Evolutionary conservation across 352 stramenopile genomes (phyloP).

Genomic region (Pilasporangium apinafurcum): DNA sequence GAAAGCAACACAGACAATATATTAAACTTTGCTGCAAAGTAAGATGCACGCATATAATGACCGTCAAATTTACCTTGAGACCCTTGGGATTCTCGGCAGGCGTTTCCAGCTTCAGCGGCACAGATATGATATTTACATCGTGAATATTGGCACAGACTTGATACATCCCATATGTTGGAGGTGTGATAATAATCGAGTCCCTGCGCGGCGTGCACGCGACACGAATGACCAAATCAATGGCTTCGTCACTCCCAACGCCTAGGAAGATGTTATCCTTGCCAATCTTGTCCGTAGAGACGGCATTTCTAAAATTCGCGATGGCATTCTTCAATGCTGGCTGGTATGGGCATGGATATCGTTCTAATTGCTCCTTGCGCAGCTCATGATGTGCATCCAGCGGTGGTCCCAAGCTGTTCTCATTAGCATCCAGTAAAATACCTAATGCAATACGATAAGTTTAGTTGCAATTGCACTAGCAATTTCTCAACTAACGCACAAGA

Average conservation of each 20-base stretch:
- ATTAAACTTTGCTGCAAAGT: background rate
- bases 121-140: conserved; percentile 92
- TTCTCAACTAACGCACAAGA: background rate
- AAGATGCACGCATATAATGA: background rate
- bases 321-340: conserved; percentile 90
- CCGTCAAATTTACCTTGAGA: conserved; percentile 31
- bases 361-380: conserved; percentile 70
- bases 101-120: conserved; percentile 84
- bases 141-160: conserved; percentile 98
- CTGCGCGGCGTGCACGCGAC: conserved; percentile 93
- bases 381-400: conserved; percentile 70
- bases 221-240: conserved; percentile 97
- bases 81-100: conserved; percentile 53
- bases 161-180: conserved; percentile 99
- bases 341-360: conserved; percentile 96
- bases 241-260: conserved; percentile 97
- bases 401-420: conserved; percentile 97
- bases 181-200: conserved; percentile 95
- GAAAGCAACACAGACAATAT: background rate
- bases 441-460: background rate
- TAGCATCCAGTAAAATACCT: conserved; percentile 96
- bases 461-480: background rate
- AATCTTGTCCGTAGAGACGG: conserved; percentile 47
- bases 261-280: conserved; percentile 94
- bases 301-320: conserved; percentile 82